Evolutionary conservation across 768 basidiomycete species (phyloP).

Genomic region (Auricularia sp.): DNA sequence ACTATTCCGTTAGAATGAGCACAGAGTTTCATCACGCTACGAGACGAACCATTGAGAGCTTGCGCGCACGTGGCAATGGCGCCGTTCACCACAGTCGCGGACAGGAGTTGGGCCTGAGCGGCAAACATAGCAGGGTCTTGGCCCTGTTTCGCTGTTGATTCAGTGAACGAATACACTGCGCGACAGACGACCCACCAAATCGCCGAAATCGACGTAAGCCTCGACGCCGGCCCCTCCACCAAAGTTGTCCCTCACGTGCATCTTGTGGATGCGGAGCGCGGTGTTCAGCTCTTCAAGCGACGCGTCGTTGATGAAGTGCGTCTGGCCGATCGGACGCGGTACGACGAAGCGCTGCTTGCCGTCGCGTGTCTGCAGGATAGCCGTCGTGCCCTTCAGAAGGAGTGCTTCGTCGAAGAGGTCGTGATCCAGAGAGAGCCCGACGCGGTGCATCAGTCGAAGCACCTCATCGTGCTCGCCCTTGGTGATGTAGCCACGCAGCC

Average conservation of each 20-base stretch:
- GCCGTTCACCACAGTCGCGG: too few relatives aligned
- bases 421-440: constrained; percentile 27
- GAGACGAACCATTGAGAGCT: too few relatives aligned
- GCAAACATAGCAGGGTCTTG: too few relatives aligned
- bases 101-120: too few relatives aligned
- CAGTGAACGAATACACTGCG: too few relatives aligned
- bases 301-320: constrained; percentile 28
- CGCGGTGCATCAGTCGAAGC: constrained; percentile 20
- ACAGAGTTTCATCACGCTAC: too few relatives aligned
- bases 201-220: constrained; percentile 27
- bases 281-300: constrained; percentile 21
- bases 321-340: constrained; percentile 25
- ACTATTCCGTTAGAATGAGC: too few relatives aligned
- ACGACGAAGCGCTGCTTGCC: constrained; percentile 26
- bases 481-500: constrained; percentile 23
- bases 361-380: constrained; percentile 23
- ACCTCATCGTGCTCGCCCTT: constrained; percentile 25
- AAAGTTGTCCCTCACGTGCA: constrained; percentile 19
- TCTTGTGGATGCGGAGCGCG: constrained; percentile 24
- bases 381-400: constrained; percentile 22
- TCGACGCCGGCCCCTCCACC: constrained; percentile 22
- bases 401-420: constrained; percentile 22
- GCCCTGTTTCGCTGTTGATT: too few relatives aligned
- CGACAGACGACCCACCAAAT: constrained; percentile 12
- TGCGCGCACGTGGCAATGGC: too few relatives aligned